A percentile compares a stretch with the other conserved stretches of the same genome.
Evolutionary conservation across 2,329 filamentous ascomycete species (phyloP).

Genomic region (Paecilomyces formosus): DNA sequence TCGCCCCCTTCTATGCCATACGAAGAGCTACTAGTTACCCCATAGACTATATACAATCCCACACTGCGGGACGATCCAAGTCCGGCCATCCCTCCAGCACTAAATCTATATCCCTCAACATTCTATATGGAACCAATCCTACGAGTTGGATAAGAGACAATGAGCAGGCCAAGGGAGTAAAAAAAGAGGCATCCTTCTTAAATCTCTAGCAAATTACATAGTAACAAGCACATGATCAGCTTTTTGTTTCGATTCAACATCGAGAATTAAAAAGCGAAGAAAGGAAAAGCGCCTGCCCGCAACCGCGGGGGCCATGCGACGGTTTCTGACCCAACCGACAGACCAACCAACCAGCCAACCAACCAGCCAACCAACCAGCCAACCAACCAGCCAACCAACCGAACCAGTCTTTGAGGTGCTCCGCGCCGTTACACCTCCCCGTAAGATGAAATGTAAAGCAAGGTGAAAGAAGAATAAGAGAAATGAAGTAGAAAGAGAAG

Average conservation of each 20-base stretch:
- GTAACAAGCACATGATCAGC: neutral
- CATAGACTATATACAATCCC: too few relatives aligned
- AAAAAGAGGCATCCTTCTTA: neutral
- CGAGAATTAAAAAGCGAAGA: neutral
- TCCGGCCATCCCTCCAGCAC: neutral
- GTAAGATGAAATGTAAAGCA: neutral
- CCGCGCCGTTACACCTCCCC: constrained; percentile 10
- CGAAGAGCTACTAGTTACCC: too few relatives aligned
- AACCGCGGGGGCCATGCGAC: neutral
- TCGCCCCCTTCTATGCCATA: too few relatives aligned
- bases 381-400: constrained; percentile 7
- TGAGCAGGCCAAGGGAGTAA: neutral
- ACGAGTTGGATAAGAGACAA: neutral
- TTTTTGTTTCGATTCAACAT: neutral
- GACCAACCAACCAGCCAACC: constrained; percentile 7
- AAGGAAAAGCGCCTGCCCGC: neutral
- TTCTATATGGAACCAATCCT: neutral
- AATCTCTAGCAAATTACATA: neutral
- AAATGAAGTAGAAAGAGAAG: constrained; percentile 1
- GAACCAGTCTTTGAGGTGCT: constrained; percentile 14
- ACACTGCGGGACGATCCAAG: too few relatives aligned
- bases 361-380: constrained; percentile 1
- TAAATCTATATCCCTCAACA: neutral
- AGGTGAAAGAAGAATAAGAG: neutral
- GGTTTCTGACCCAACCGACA: constrained; percentile 3